These are phyloP conservation scores for Phytophthora macrochlamydospora DNA, from an alignment of 352 stramenopile species.

Conservation along the genomic window DNA sequence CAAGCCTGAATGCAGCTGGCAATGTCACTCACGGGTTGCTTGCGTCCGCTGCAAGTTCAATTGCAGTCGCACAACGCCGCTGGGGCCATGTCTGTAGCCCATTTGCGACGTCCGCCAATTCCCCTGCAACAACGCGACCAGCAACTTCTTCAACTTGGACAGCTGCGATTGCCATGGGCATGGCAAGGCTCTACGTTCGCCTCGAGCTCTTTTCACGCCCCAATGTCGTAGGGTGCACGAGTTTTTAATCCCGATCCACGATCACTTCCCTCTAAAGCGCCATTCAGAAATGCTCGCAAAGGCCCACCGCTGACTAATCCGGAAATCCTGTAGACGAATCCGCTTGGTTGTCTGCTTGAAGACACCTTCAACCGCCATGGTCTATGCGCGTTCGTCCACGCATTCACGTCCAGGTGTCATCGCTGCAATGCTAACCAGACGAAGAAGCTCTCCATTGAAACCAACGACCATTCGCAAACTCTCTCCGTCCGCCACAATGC, in stretches of 20 bases:
- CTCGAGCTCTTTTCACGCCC: not conserved
- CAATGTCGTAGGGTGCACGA: not conserved
- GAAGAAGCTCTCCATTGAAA: not conserved
- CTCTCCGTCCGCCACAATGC: constrained; percentile 31
- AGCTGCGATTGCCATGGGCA: not conserved
- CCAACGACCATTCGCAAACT: constrained; percentile 2
- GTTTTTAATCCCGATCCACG: not conserved
- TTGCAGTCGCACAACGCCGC: not conserved
- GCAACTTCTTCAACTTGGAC: not conserved
- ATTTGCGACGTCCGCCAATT: not conserved
- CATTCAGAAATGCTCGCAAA: not conserved
- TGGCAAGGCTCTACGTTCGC: not conserved
- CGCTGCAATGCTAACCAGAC: constrained; percentile 25
- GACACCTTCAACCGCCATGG: constrained; percentile 20
- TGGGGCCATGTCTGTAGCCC: not conserved
- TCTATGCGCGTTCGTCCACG: constrained; percentile 25
- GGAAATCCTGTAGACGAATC: not conserved
- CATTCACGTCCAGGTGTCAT: constrained; percentile 23
- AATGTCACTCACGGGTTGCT: not conserved
- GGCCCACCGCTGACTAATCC: not conserved
- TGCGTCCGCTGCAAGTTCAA: not conserved
- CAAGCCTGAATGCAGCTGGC: not conserved
- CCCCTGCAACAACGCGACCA: not conserved
- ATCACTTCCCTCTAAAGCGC: not conserved
- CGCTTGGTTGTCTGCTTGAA: not conserved